phyloP scores from a whole-genome alignment of 495 filamentous ascomycete genomes.

The Aspergillus hancockii region DNA sequence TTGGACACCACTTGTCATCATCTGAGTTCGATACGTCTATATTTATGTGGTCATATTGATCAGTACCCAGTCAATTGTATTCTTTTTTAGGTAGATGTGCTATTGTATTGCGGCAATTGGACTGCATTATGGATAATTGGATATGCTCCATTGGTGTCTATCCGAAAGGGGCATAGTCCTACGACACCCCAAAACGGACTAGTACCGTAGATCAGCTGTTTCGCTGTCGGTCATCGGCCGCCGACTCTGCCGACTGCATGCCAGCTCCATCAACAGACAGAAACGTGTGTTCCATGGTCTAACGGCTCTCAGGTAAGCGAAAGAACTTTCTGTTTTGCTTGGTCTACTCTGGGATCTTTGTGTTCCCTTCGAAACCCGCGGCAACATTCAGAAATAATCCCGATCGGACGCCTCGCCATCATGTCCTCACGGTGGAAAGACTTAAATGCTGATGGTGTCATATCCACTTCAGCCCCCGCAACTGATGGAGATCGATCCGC shows the following conservation, averaged over 20 bases:
- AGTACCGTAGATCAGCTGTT: slow-evolving; percentile 3
- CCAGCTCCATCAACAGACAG: slow-evolving; percentile 2
- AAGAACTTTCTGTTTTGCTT: not conserved
- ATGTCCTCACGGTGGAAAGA: not conserved
- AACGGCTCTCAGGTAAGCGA: not conserved
- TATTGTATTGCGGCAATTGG: too few species aligned
- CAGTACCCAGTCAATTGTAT: too few species aligned
- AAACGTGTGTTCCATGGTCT: not conserved
- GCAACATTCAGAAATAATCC: not conserved
- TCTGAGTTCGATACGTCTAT: not conserved
- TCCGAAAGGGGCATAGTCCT: not conserved
- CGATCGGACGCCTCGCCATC: not conserved
- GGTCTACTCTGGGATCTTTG: not conserved
- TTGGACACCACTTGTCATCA: not conserved
- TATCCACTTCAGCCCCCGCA: slow-evolving; percentile 21
- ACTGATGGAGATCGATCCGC: slow-evolving; percentile 38
- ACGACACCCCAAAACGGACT: not conserved
- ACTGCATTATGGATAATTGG: too few species aligned
- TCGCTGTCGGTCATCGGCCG: slow-evolving; percentile 5
- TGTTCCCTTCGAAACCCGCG: not conserved
- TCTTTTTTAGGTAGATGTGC: too few species aligned
- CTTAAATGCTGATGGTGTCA: not conserved
- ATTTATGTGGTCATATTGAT: not conserved
- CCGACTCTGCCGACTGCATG: not conserved
- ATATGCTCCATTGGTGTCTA: too few species aligned